Conservation (phyloP, 2,329 filamentous ascomycete species). For the Penicillium griseofulvum region DNA sequence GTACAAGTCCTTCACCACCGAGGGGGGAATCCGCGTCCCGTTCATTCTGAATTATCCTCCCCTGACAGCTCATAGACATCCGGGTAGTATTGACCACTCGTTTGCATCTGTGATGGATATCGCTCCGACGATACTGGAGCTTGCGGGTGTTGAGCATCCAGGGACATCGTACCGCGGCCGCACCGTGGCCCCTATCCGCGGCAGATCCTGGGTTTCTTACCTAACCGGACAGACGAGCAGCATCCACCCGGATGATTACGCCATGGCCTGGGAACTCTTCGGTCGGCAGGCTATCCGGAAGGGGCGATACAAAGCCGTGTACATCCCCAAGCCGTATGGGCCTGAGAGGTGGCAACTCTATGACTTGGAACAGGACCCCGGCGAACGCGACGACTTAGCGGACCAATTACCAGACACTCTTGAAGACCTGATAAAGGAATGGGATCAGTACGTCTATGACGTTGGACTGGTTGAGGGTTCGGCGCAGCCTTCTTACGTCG, state of each 20-base stretch:
- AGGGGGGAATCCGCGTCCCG: constrained; percentile 5
- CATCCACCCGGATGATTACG: constrained; percentile 30
- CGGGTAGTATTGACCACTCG: too few relatives aligned
- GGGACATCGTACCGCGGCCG: constrained; percentile 24
- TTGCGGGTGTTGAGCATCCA: constrained; percentile 25
- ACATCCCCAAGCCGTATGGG: constrained; percentile 50
- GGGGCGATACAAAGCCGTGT: constrained; percentile 42
- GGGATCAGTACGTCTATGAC: neutral
- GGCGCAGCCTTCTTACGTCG: too few relatives aligned
- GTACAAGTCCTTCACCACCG: neutral
- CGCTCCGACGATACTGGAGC: constrained; percentile 31
- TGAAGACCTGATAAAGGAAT: constrained; percentile 4
- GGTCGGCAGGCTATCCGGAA: constrained; percentile 36
- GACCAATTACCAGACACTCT: constrained; percentile 30
- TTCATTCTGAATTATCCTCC: constrained; percentile 33
- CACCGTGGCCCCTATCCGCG: constrained; percentile 31
- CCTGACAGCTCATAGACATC: neutral
- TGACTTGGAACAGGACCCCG: constrained; percentile 44
- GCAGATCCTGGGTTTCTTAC: neutral
- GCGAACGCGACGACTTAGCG: constrained; percentile 44
- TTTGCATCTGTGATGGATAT: too few relatives aligned
- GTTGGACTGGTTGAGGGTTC: too few relatives aligned
- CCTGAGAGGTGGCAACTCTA: constrained; percentile 53
- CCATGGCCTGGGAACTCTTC: constrained; percentile 35
- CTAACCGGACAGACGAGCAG: constrained; percentile 24